A percentile compares a stretch with the other conserved stretches of the same genome.
These are phyloP conservation scores for Xylaria cubensis DNA, from an alignment of 495 filamentous ascomycete genomes.

Conservation along the genomic window DNA sequence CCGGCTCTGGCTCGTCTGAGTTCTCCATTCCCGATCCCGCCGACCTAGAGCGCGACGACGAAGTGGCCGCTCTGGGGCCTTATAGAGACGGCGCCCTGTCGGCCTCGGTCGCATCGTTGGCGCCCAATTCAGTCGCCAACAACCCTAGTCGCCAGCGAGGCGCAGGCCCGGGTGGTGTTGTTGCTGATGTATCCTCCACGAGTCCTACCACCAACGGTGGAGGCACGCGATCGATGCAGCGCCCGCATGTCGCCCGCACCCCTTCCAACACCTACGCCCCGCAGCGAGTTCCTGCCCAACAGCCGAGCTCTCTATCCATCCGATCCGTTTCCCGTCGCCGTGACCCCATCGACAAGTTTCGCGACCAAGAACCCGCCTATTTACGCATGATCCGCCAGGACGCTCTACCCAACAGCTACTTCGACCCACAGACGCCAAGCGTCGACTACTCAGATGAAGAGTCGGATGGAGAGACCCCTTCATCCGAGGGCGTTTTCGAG, in stretches of 20 bases:
- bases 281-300: conserved; percentile 43
- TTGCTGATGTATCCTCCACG: conserved; percentile 24
- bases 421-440: conserved; percentile 71
- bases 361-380: conserved; percentile 56
- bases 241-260: conserved; percentile 46
- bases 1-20: conserved; percentile 64
- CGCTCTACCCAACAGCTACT: conserved; percentile 75
- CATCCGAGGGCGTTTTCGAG: conserved; percentile 79
- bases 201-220: conserved; percentile 36
- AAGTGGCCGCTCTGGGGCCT: conserved; percentile 50
- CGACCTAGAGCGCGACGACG: conserved; percentile 55
- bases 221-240: conserved; percentile 32
- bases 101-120: conserved; percentile 45
- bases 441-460: conserved; percentile 79
- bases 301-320: conserved; percentile 51
- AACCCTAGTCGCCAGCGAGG: conserved; percentile 44
- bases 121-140: conserved; percentile 49
- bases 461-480: conserved; percentile 82
- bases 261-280: conserved; percentile 60
- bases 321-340: conserved; percentile 81
- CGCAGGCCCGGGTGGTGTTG: neutral
- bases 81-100: conserved; percentile 46
- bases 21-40: conserved; percentile 60
- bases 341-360: conserved; percentile 73
- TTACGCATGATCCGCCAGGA: conserved; percentile 56